Conservation (phyloP, 1,139 yeast genomes). For the Trichomonascaceae sp. region DNA sequence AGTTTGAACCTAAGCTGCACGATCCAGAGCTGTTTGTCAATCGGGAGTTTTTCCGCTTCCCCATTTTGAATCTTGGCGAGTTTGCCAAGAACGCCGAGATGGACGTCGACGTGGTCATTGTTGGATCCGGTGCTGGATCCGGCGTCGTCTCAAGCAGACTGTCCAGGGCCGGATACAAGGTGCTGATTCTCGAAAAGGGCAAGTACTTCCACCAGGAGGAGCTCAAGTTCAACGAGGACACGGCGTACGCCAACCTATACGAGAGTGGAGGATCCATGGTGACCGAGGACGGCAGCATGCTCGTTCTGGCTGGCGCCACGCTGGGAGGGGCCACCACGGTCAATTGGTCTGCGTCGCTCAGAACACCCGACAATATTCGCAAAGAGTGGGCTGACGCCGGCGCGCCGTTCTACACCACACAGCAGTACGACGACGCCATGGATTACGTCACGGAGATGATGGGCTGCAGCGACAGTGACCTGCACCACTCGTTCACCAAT, state of each 20-base stretch:
- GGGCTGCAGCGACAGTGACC: slow-evolving; percentile 34
- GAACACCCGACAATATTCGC: slow-evolving; percentile 41
- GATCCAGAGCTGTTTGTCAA: slow-evolving; percentile 4
- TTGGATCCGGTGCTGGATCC: slow-evolving; percentile 49
- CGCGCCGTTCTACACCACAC: slow-evolving; percentile 36
- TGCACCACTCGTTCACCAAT: slow-evolving; percentile 40
- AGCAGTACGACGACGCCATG: slow-evolving; percentile 34
- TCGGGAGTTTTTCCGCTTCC: slow-evolving; percentile 5
- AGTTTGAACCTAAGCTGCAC: slow-evolving; percentile 10
- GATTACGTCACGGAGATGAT: slow-evolving; percentile 39
- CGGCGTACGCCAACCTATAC: slow-evolving; percentile 30
- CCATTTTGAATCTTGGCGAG: slow-evolving; percentile 11
- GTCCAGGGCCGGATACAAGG: slow-evolving; percentile 32
- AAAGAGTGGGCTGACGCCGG: slow-evolving; percentile 40
- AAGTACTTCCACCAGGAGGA: slow-evolving; percentile 32
- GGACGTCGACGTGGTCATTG: slow-evolving; percentile 31
- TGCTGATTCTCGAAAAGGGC: slow-evolving; percentile 44
- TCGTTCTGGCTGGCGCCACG: slow-evolving; percentile 40
- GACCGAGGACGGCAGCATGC: slow-evolving; percentile 26
- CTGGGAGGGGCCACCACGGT: slow-evolving; percentile 52
- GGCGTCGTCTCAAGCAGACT: slow-evolving; percentile 45
- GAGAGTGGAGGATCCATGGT: slow-evolving; percentile 31
- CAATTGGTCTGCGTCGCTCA: slow-evolving; percentile 49
- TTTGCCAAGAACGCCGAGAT: slow-evolving; percentile 11
- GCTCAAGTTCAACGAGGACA: slow-evolving; percentile 29